Evolutionary conservation across 1,139 yeast genomes (phyloP), one percentile per base, ranked within the genome.

Genomic region (Protomyces macrosporus): DNA sequence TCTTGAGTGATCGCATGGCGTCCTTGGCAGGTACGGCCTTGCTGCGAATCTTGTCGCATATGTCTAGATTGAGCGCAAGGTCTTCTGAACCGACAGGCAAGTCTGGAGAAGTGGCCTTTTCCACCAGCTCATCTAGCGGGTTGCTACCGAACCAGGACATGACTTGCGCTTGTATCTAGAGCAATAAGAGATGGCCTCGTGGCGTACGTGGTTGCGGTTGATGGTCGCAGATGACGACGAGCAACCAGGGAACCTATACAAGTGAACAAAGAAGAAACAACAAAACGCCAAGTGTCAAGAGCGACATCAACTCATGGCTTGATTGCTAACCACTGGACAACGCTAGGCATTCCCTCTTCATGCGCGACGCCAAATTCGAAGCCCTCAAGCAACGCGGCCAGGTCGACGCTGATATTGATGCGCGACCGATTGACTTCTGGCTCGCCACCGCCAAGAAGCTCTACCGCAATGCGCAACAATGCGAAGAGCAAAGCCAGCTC

Each of bases 71-170:
- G 60, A 83, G 79, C 5, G 86, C 83, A 67, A 89, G 80, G 70
- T 93, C 97, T 63, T 89, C 81, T 70, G 90, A 97, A 2, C 98
- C 98, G 71, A 88, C 85, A 2, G 98, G 98, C 61, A 93, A 87
- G 30, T 88, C 78, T 74, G 90, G 97, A 40, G 93, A 86, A 0
- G 98, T 90, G 12, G 97, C 96, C 45, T 42, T 58, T 34, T 58
- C 66, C 5, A 64, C 58, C 4, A 61, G 55, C 58, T 64, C 66
- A 36, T 64, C 66, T 45, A 64, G 56, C 7, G 66, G 65, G 12
- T 60, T 60, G 16, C 66, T 53, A 4, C 68, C 68, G 56, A 69
- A 70, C 71, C 72, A 70, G n/a, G 71, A 67, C 67, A 65, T 68
- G 16, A 30, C 33, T 34, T 10, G 51, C 52, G 14, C 12, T 10